phyloP scores from a whole-genome alignment of 2,329 filamentous ascomycete species.

The Didymella lethalis region DNA sequence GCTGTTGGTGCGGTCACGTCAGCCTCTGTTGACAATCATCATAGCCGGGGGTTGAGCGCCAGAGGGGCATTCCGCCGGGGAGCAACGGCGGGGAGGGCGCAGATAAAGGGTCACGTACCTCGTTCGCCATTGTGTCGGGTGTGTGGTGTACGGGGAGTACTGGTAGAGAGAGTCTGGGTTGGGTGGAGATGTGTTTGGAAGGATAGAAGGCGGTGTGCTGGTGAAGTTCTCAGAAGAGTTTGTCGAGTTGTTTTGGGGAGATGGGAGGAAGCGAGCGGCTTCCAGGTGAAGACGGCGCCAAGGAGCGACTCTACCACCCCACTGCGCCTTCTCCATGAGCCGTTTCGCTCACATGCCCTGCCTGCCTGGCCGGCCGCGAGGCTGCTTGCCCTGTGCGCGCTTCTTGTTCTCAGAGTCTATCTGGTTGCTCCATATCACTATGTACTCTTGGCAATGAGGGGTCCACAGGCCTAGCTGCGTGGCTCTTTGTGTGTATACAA shows the following conservation, averaged over 20 bases:
- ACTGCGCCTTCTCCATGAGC: conserved; percentile 33
- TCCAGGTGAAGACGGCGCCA: conserved; percentile 28
- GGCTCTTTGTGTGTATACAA: conserved; percentile 18
- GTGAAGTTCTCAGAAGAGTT: conserved; percentile 35
- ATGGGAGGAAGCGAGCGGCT: conserved; percentile 41
- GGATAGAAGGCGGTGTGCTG: conserved; percentile 34
- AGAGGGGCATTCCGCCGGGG: conserved; percentile 53
- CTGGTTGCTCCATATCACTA: conserved; percentile 1
- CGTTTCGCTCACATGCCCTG: conserved; percentile 28
- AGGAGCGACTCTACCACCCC: conserved; percentile 29
- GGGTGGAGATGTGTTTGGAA: conserved; percentile 37
- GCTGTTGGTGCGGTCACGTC: conserved; percentile 51
- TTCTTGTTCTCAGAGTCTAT: not conserved
- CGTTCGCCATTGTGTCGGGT: conserved; percentile 64
- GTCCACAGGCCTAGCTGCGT: conserved; percentile 16
- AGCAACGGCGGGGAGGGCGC: conserved; percentile 47
- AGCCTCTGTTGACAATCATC: conserved; percentile 48
- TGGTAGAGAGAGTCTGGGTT: conserved; percentile 24
- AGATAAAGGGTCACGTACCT: conserved; percentile 62
- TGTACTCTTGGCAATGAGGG: conserved; percentile 22
- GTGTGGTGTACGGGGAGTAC: conserved; percentile 28
- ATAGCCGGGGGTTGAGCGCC: conserved; percentile 41
- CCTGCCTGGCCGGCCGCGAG: conserved; percentile 14
- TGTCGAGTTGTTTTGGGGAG: conserved; percentile 38
- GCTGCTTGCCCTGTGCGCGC: conserved; percentile 8